These are phyloP conservation scores for Eucalyptus tenuipes DNA, from an alignment of 345 rosid genomes.

Conservation along the genomic window DNA sequence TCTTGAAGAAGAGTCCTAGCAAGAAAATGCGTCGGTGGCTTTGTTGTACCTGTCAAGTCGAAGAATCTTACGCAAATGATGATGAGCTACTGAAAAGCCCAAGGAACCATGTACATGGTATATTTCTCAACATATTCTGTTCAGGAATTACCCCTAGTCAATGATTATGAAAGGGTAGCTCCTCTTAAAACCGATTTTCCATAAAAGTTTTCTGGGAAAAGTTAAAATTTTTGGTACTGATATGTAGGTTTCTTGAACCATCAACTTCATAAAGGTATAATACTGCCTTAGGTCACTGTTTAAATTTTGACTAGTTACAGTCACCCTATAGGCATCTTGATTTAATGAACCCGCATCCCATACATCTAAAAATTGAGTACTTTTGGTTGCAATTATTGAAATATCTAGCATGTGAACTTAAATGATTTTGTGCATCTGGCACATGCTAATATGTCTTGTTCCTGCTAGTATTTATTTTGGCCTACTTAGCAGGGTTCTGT, in stretches of 20 bases:
- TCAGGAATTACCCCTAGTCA: neutral
- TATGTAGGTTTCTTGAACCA: neutral
- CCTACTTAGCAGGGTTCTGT: neutral
- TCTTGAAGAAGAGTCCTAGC: constrained; percentile 18
- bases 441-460: neutral
- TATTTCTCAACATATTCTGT: neutral
- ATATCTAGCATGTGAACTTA: neutral
- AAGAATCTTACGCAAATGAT: constrained; percentile 7
- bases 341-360: neutral
- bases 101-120: constrained; percentile 13
- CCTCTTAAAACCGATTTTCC: neutral
- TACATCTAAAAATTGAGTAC: neutral
- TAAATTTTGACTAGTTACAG: neutral
- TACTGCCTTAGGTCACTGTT: neutral
- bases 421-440: neutral
- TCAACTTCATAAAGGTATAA: neutral
- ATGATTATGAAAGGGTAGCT: neutral
- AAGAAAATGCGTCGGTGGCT: constrained; percentile 35
- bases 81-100: neutral
- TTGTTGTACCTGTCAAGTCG: constrained; percentile 29
- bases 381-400: neutral
- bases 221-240: neutral
- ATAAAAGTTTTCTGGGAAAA: too few species aligned
- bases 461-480: neutral
- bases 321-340: neutral